Conservation (phyloP, 2,329 filamentous ascomycete species). For the Arachnomyces sp. region DNA sequence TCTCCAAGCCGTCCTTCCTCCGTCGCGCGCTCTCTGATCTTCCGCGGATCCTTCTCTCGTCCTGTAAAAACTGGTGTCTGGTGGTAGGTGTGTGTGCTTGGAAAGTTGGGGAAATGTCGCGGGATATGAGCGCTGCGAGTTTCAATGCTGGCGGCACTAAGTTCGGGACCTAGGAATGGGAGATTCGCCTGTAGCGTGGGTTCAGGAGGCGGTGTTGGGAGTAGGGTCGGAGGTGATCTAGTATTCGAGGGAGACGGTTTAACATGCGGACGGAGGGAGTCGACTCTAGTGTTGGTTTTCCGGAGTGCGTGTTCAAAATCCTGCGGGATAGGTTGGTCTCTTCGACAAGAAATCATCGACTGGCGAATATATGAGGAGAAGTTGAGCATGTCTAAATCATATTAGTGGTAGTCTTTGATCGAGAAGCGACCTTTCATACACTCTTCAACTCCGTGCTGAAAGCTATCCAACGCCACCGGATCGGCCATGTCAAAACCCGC, state of each 20-base stretch:
- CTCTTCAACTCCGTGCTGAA: conserved; percentile 49
- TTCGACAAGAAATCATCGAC: conserved; percentile 51
- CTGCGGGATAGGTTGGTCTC: conserved; percentile 47
- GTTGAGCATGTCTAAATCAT: conserved; percentile 42
- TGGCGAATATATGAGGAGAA: conserved; percentile 47
- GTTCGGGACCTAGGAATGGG: conserved; percentile 43
- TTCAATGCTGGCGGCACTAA: conserved; percentile 41
- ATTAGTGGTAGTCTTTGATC: conserved; percentile 6
- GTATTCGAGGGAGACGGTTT: conserved; percentile 19
- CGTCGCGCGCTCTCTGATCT: conserved; percentile 54
- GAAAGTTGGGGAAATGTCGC: conserved; percentile 52
- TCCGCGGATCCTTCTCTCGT: conserved; percentile 51
- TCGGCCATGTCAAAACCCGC: conserved; percentile 49
- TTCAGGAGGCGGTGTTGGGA: conserved; percentile 34
- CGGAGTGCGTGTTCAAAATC: conserved; percentile 48
- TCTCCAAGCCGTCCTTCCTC: conserved; percentile 59
- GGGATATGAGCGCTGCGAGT: conserved; percentile 48
- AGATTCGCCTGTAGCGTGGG: conserved; percentile 24
- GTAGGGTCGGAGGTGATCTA: conserved; percentile 17
- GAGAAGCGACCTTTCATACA: conserved; percentile 38
- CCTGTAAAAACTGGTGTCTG: conserved; percentile 50
- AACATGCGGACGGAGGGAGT: conserved; percentile 28
- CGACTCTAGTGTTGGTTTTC: conserved; percentile 20
- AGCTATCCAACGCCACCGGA: conserved; percentile 48
- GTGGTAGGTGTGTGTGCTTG: conserved; percentile 57